phyloP scores from a whole-genome alignment of 2,329 filamentous ascomycete genomes.

The Cercospora beticola region DNA sequence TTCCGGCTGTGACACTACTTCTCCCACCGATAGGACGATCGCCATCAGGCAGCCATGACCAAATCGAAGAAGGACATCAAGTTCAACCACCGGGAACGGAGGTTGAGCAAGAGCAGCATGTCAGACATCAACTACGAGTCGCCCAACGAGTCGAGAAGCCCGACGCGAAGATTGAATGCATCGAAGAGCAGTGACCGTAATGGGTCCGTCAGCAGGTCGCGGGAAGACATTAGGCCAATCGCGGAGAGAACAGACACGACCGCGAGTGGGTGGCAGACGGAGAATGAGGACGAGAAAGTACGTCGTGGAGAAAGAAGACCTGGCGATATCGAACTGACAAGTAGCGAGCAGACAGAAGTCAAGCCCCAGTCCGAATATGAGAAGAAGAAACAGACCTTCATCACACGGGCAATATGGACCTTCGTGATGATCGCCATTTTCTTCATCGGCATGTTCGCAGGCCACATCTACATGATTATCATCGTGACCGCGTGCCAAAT shows the following conservation, averaged over 20 bases:
- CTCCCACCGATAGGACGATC: background rate
- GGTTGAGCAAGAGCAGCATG: constrained; percentile 61
- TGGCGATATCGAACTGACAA: constrained; percentile 1
- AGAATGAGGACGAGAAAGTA: constrained; percentile 38
- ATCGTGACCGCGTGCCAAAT: constrained; percentile 93
- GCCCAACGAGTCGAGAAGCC: constrained; percentile 30
- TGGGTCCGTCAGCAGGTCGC: constrained; percentile 32
- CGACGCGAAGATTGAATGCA: constrained; percentile 43
- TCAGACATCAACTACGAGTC: constrained; percentile 46
- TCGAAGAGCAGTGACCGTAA: constrained; percentile 53
- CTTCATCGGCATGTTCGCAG: constrained; percentile 88
- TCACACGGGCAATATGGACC: constrained; percentile 95
- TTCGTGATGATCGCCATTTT: constrained; percentile 95
- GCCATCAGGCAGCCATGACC: constrained; percentile 43
- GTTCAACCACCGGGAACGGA: constrained; percentile 58
- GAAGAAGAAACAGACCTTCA: constrained; percentile 98
- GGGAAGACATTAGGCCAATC: constrained; percentile 25
- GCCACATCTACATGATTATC: constrained; percentile 94
- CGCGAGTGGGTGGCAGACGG: constrained; percentile 38
- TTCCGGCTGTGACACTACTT: background rate
- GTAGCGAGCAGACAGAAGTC: constrained; percentile 18
- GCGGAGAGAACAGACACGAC: constrained; percentile 31
- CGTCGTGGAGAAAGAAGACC: background rate
- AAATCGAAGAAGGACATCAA: constrained; percentile 60
- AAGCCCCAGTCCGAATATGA: constrained; percentile 68